Base-by-base conservation (phyloP, 2,329 filamentous ascomycete species). In the Alternaria consortialis region DNA sequence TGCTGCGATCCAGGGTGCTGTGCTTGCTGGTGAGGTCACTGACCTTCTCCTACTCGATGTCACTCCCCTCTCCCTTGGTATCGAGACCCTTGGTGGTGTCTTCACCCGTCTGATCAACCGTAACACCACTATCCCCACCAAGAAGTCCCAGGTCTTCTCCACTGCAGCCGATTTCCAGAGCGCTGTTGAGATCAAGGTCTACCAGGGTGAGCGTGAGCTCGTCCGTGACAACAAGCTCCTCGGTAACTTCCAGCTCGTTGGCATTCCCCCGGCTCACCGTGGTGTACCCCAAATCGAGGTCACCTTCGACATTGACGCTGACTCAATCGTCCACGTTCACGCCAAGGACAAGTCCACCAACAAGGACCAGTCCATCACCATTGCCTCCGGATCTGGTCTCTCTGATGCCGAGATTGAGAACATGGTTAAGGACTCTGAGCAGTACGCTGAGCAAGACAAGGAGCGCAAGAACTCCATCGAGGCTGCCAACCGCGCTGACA, bases 341-440 rank as follows among this genome's bases (percentile, higher is more conserved):
- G 94, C 94, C 82, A 97, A 97, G 88, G 94, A 98, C 85, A 97
- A 98, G 91, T 94, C 93, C 74, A 98, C 94, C 84, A 92, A 93
- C 90, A 98, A 97, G 90, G 94, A 98, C 80, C 94, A 99, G 87
- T 97, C 94, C 65, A 98, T 99, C 84, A 98, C 94, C 80, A 97
- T 99, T 80, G 94, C 94, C 58, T 97, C 94, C 62, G 95, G 94
- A 81, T 98, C 94, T 68, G 94, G 95, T 88, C 91, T 98, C 60
- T 97, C 93, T 48, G 94, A 99, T 65, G 82, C 86, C 58, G 94
- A 99, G 86, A 99, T 99, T 70, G 88, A 97, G 85, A 90, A 88
- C 84, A 98, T 99, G 95, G 94, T 99, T 78, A 87, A 94, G 80
- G 95, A 98, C 80, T 96, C 95, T 55, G 94, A 98, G 90, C 94